Evolutionary conservation across 139 green algal genomes (phyloP), one percentile per base, ranked within the genome.

Genomic region (Auxenochlorella protothecoides): DNA sequence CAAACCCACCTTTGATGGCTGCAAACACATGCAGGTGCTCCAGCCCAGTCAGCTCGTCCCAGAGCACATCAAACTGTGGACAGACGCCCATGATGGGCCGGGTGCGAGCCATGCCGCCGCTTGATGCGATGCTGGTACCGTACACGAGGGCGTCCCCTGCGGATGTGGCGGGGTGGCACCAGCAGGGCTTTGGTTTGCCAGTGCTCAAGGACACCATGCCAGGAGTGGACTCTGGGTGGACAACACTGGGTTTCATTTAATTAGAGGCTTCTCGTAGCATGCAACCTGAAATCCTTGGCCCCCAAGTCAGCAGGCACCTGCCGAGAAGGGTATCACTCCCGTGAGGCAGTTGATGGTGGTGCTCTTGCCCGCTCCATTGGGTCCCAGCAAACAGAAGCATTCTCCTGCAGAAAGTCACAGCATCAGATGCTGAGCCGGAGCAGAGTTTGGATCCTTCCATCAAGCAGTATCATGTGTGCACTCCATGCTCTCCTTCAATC

Each of bases 11-110:
- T 78, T 97, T 97, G 65, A 98, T 79, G 5, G 80, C 71, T 3
- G 84, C 90, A 77, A 96, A 98, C 69, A 98, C 88, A 27, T 82
- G 59, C 44, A 98, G 86, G 80, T 99, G 94, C 84, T 99, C 94
- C 51, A 79, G 73, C 13, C 87, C 88, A 5, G 90, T 97, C 53
- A 98, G 85, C 57, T 80, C 74, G 62, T 91, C 86, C 90, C 91
- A 98, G 66, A 98, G 89, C 73, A 96, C 84, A 74, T 98, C 92
- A 72, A 97, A 95, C 83, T 98, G 92, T 0, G 91, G 92, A 74
- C 93, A 98, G n/a, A 97, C 84, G 16, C 85, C 88, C 86, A 97
- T 94, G 55, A 90, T 56, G 5, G 74, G 61, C 5, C 86, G 77
- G 65, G 92, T 87, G 6, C 76, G 75, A 64, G 92, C 82, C 76